phyloP scores from a whole-genome alignment of 345 rosid species.

The Angophora floribunda region DNA sequence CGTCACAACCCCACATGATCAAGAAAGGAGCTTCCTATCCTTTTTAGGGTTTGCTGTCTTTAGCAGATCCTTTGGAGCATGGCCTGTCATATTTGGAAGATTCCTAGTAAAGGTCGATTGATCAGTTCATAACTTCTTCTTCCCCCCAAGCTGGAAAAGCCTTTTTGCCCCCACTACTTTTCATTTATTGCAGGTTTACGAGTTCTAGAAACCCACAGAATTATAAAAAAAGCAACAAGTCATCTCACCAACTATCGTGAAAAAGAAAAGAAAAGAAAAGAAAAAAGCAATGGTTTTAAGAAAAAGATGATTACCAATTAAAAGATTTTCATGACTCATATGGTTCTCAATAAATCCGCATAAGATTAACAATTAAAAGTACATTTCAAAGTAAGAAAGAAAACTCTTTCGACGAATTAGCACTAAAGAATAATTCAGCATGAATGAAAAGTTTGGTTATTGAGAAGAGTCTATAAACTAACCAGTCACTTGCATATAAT shows the following conservation, averaged over 20 bases:
- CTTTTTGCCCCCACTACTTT: background rate
- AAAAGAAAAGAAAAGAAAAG: too few species aligned
- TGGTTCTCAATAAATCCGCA: background rate
- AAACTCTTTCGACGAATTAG: background rate
- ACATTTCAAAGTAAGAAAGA: background rate
- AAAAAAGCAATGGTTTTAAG: background rate
- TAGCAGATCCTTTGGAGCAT: background rate
- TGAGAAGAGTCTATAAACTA: background rate
- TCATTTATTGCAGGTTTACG: background rate
- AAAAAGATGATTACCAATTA: background rate
- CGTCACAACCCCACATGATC: background rate
- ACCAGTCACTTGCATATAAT: background rate
- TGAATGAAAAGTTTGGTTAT: background rate
- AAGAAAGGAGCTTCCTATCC: background rate
- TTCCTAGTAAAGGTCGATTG: background rate
- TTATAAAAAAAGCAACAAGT: background rate
- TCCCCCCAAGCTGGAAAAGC: background rate
- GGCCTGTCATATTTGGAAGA: background rate
- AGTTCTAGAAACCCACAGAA: background rate
- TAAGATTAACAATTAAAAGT: background rate
- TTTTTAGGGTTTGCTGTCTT: background rate
- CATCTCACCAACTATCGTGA: background rate
- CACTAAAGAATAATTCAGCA: background rate
- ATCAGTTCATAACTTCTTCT: background rate
- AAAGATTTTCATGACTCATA: background rate